Percentiles rank a stretch among this genome's conserved stretches.
Conservation (phyloP, 306 rosid genomes). For the Pyrus betulifolia region DNA sequence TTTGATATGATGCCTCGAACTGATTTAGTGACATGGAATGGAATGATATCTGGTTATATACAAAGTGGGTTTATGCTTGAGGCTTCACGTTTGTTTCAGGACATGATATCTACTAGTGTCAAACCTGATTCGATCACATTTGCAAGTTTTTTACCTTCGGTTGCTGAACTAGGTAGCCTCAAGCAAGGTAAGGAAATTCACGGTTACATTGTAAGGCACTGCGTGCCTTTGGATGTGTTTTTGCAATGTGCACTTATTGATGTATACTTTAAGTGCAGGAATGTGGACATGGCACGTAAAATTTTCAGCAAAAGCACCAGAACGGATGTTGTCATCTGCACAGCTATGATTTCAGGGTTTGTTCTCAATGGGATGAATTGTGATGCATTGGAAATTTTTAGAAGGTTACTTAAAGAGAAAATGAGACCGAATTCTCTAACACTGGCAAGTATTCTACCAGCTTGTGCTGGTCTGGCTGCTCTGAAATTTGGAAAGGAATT, state of each 20-base stretch:
- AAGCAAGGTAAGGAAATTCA: constrained; percentile 18
- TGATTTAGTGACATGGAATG: constrained; percentile 24
- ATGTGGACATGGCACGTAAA: background rate
- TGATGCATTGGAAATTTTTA: constrained; percentile 54
- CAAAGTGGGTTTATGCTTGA: constrained; percentile 20
- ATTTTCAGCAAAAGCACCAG: constrained; percentile 2
- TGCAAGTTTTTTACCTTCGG: constrained; percentile 16
- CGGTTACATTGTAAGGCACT: constrained; percentile 10
- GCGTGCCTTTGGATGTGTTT: constrained; percentile 9
- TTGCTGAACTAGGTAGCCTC: constrained; percentile 1
- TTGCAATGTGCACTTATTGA: constrained; percentile 15
- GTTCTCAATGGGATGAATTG: constrained; percentile 45
- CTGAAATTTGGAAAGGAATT: constrained; percentile 65
- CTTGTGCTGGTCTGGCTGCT: constrained; percentile 58
- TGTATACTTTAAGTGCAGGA: constrained; percentile 18
- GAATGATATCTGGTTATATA: constrained; percentile 20
- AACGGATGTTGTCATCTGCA: constrained; percentile 58
- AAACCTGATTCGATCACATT: constrained; percentile 14
- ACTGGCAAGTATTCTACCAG: constrained; percentile 67
- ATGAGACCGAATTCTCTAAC: constrained; percentile 57
- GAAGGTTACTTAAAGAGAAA: constrained; percentile 51
- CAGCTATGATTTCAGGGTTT: constrained; percentile 69
- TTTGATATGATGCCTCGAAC: constrained; percentile 15
- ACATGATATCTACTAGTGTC: constrained; percentile 9
- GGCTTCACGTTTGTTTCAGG: constrained; percentile 9